phyloP scores from a whole-genome alignment of 2,329 filamentous ascomycete species.

The Ophiosphaerella herpotricha region DNA sequence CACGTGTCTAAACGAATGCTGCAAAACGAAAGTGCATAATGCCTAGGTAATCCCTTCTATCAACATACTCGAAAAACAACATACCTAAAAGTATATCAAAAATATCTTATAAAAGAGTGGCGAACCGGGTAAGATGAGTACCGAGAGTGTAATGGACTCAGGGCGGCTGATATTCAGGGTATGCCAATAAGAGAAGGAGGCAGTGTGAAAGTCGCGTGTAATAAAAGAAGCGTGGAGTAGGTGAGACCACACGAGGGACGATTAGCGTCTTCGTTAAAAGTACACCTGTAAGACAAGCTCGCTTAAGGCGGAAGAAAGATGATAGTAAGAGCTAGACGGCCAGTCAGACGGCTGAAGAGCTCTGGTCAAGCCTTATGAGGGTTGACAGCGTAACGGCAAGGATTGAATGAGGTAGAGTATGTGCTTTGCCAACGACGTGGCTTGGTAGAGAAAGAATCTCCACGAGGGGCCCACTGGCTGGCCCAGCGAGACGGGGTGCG shows the following conservation, averaged over 20 bases:
- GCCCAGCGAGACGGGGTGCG: constrained; percentile 33
- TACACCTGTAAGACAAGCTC: constrained; percentile 37
- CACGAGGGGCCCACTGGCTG: constrained; percentile 27
- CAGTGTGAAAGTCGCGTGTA: constrained; percentile 35
- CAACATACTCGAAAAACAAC: constrained; percentile 26
- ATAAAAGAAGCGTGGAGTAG: constrained; percentile 42
- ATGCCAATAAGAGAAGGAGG: constrained; percentile 41
- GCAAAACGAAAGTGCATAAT: constrained; percentile 25
- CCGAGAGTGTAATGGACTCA: constrained; percentile 35
- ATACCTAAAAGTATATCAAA: constrained; percentile 44
- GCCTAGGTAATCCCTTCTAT: constrained; percentile 9
- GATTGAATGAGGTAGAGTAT: constrained; percentile 29
- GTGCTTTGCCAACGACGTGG: constrained; percentile 28
- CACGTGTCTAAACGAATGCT: constrained; percentile 17
- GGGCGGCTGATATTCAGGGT: constrained; percentile 21
- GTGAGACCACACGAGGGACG: constrained; percentile 36
- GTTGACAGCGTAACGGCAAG: constrained; percentile 37
- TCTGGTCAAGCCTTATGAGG: constrained; percentile 37
- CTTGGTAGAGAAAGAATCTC: constrained; percentile 28
- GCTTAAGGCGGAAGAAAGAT: constrained; percentile 46
- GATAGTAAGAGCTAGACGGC: constrained; percentile 41
- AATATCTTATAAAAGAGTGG: constrained; percentile 30
- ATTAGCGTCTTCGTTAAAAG: constrained; percentile 39
- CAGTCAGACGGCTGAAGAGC: constrained; percentile 39
- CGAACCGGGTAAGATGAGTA: constrained; percentile 34